These are phyloP conservation scores for Monosporozyma servazzii DNA, from an alignment of 805 yeast species.

Conservation along the genomic window DNA sequence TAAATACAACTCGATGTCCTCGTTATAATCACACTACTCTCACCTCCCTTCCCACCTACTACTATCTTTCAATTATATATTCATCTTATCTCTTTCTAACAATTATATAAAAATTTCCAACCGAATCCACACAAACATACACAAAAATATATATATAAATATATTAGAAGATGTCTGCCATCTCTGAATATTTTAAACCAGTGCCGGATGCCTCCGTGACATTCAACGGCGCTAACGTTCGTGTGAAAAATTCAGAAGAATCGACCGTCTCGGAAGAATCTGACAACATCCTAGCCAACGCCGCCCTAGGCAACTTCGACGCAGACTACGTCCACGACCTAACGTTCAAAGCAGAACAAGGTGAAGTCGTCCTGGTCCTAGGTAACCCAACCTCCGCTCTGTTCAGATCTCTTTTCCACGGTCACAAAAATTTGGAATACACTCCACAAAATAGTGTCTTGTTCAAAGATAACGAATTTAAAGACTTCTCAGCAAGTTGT, in stretches of 20 bases:
- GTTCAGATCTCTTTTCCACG: conserved; percentile 18
- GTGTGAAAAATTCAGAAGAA: conserved; percentile 3
- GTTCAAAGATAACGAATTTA: conserved; percentile 18
- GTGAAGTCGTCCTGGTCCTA: conserved; percentile 23
- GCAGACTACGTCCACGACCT: conserved; percentile 10
- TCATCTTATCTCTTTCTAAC: no score
- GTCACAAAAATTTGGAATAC: conserved; percentile 13
- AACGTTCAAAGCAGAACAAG: conserved; percentile 18
- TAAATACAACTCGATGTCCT: not conserved
- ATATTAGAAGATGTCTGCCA: conserved; percentile 11
- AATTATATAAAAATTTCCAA: no score
- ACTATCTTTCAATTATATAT: no score
- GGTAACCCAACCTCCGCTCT: conserved; percentile 22
- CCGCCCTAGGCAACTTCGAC: not conserved
- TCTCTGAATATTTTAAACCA: conserved; percentile 20
- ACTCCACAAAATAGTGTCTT: conserved; percentile 16
- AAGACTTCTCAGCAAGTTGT: conserved; percentile 14
- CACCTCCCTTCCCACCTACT: not conserved
- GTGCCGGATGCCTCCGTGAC: conserved; percentile 20
- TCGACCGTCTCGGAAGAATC: not conserved
- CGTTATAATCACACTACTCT: not conserved
- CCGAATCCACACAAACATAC: not conserved
- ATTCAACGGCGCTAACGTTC: conserved; percentile 16
- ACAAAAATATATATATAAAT: not conserved
- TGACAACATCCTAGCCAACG: not conserved